These are phyloP conservation scores for Ophryocystis elektroscirrha DNA, from an alignment of 169 alveolate genomes.

Conservation along the genomic window DNA sequence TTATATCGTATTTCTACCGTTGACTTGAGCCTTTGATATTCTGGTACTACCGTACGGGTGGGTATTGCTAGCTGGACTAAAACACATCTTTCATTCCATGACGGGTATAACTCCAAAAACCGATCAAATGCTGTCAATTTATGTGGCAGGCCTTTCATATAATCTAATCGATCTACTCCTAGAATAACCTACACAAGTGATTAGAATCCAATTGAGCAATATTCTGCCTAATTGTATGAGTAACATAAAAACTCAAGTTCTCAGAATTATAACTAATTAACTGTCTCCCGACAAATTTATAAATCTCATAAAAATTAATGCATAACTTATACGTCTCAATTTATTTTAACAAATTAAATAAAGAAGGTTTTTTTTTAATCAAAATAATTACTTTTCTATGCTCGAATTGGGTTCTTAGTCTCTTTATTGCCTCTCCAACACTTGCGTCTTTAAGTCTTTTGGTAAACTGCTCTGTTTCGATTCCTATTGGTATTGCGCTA, in stretches of 20 bases:
- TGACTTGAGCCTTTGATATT: conserved; percentile 4
- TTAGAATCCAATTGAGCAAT: background rate
- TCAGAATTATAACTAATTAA: no score
- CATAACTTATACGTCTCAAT: background rate
- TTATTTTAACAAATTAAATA: background rate
- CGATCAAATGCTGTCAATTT: conserved; percentile 23
- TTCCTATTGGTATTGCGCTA: conserved; percentile 24
- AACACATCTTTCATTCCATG: conserved; percentile 6
- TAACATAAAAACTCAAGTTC: no score
- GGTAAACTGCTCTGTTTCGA: conserved; percentile 7
- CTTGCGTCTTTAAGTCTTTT: background rate
- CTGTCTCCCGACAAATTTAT: background rate
- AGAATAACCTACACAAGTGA: background rate
- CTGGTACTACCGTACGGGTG: conserved; percentile 13
- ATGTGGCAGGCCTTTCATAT: conserved; percentile 32
- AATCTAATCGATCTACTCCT: conserved; percentile 27
- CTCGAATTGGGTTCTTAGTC: conserved; percentile 1
- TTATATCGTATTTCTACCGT: no score
- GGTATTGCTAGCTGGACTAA: conserved; percentile 25
- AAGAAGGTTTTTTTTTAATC: background rate
- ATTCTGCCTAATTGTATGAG: no score
- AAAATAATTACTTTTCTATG: conserved; percentile 3
- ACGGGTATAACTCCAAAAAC: conserved; percentile 17
- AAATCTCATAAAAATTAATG: background rate
- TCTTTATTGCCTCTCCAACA: background rate